phyloP scores from a whole-genome alignment of 1,139 yeast species.

The Eremothecium gossypii region DNA sequence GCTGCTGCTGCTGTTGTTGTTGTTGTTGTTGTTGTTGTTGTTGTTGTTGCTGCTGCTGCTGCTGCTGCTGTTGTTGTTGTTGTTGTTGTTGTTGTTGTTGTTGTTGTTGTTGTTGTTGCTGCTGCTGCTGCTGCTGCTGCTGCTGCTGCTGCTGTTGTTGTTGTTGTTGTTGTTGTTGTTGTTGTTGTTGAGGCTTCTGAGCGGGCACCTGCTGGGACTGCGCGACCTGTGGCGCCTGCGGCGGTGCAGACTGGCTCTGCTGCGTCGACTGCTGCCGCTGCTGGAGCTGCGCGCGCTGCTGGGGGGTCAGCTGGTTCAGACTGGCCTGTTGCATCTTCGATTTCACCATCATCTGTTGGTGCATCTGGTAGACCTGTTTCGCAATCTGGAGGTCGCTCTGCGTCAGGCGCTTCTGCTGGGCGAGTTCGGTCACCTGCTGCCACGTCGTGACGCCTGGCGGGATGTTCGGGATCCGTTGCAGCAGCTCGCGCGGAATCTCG shows the following conservation, averaged over 20 bases:
- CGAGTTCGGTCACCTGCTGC: constrained; percentile 69
- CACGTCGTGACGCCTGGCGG: constrained; percentile 81
- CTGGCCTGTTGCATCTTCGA: constrained; percentile 24
- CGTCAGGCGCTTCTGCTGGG: constrained; percentile 39
- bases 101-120: constrained; percentile 13
- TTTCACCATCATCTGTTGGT: constrained; percentile 29
- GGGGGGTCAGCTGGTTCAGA: constrained; percentile 13
- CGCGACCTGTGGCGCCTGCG: constrained; percentile 18
- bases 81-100: constrained; percentile 15
- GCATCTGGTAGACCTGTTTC: constrained; percentile 32
- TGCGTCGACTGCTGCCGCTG: constrained; percentile 13
- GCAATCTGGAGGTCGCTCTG: constrained; percentile 32
- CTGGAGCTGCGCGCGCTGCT: constrained; percentile 8
- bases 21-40: constrained; percentile 13
- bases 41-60: constrained; percentile 13
- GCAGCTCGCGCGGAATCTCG: constrained; percentile 68
- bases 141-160: constrained; percentile 12
- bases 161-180: constrained; percentile 19
- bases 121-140: constrained; percentile 13
- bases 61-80: constrained; percentile 14
- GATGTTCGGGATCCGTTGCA: constrained; percentile 63
- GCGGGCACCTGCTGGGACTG: constrained; percentile 12
- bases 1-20: constrained; percentile 15
- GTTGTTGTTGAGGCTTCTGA: constrained; percentile 15
- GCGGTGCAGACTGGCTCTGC: constrained; percentile 17